Evolutionary conservation across 495 filamentous ascomycete species (phyloP).

Genomic region (Tetracladium setigerum): DNA sequence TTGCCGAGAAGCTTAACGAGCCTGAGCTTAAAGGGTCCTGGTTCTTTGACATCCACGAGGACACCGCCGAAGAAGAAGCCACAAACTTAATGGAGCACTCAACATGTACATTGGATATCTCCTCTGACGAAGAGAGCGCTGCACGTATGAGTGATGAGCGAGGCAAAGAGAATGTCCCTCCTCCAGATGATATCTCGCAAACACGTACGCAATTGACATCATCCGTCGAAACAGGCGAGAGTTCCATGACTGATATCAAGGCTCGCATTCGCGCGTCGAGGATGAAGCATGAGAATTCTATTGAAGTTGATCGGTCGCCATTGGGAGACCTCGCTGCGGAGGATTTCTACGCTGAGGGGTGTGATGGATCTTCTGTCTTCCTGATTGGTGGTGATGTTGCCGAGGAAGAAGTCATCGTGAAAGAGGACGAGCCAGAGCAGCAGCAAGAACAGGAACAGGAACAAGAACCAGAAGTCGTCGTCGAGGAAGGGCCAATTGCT

Average conservation of each 20-base stretch:
- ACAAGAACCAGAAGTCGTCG: slow-evolving; percentile 1
- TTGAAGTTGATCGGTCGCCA: slow-evolving; percentile 52
- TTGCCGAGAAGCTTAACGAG: slow-evolving; percentile 18
- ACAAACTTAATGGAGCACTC: slow-evolving; percentile 88
- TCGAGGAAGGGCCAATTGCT: neutral
- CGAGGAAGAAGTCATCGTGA: slow-evolving; percentile 13
- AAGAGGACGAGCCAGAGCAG: neutral
- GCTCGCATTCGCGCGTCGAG: slow-evolving; percentile 3
- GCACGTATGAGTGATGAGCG: slow-evolving; percentile 44
- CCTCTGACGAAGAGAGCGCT: slow-evolving; percentile 56
- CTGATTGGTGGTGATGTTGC: slow-evolving; percentile 2
- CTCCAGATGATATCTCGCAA: slow-evolving; percentile 49
- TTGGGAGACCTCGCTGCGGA: slow-evolving; percentile 61
- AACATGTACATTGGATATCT: slow-evolving; percentile 79
- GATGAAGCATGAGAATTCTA: slow-evolving; percentile 18
- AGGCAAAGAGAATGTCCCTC: slow-evolving; percentile 91
- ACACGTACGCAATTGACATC: slow-evolving; percentile 24
- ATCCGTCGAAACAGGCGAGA: slow-evolving; percentile 22
- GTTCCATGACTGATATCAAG: slow-evolving; percentile 31
- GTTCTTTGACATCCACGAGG: slow-evolving; percentile 94
- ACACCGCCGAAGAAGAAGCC: slow-evolving; percentile 79
- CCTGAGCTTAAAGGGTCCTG: slow-evolving; percentile 55
- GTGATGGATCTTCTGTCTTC: slow-evolving; percentile 14
- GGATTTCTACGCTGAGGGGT: slow-evolving; percentile 64
- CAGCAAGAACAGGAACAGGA: slow-evolving; percentile 1